These are phyloP conservation scores for Pseudomonodictys pantanalensis DNA, from an alignment of 495 filamentous ascomycete species.

Conservation along the genomic window DNA sequence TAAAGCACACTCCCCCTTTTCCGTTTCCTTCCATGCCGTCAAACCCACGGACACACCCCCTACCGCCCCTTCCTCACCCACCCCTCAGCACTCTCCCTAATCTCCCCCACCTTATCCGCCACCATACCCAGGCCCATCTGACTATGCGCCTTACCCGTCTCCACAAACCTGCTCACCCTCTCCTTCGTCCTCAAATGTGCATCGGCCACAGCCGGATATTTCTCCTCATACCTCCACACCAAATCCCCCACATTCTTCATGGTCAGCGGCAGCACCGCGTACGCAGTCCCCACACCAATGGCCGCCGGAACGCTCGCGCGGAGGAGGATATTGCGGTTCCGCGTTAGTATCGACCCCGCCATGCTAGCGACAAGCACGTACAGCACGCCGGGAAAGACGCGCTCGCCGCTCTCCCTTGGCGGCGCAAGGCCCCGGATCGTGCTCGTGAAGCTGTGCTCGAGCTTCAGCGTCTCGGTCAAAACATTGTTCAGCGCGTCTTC, in stretches of 20 bases:
- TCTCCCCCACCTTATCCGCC: slow-evolving; percentile 70
- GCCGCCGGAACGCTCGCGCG: slow-evolving; percentile 59
- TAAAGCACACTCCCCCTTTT: not conserved
- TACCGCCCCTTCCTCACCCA: slow-evolving; percentile 88
- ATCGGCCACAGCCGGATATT: slow-evolving; percentile 72
- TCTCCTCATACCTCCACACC: slow-evolving; percentile 85
- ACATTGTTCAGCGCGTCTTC: slow-evolving; percentile 75
- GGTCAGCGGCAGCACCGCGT: slow-evolving; percentile 43
- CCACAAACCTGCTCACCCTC: slow-evolving; percentile 63
- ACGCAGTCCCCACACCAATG: slow-evolving; percentile 41
- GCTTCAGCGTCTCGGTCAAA: slow-evolving; percentile 69
- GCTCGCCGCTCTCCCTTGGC: slow-evolving; percentile 73
- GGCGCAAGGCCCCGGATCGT: slow-evolving; percentile 87
- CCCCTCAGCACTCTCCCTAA: slow-evolving; percentile 72
- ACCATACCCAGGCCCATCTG: slow-evolving; percentile 67
- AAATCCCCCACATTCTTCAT: slow-evolving; percentile 79
- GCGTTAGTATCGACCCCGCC: slow-evolving; percentile 82
- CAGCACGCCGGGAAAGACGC: slow-evolving; percentile 76
- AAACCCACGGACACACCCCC: not conserved
- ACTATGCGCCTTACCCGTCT: slow-evolving; percentile 67
- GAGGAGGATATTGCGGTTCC: slow-evolving; percentile 79
- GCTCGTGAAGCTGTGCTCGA: slow-evolving; percentile 79
- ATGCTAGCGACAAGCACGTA: slow-evolving; percentile 91
- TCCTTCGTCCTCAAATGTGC: slow-evolving; percentile 67
- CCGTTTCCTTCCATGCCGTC: not conserved